Conservation (phyloP, 441 rosid species). For the Isatis lusitanica region DNA sequence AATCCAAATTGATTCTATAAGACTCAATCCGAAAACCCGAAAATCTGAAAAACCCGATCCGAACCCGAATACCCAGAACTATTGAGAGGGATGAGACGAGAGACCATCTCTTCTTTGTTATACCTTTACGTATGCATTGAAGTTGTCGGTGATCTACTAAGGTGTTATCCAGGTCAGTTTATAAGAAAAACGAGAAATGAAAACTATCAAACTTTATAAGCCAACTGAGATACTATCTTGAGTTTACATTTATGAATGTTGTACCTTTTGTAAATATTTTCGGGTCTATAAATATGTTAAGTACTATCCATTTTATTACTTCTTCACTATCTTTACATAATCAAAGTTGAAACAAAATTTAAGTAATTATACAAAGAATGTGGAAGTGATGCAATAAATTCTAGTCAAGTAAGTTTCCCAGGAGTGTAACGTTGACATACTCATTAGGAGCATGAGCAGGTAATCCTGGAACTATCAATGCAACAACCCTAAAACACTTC, state of each 20-base stretch:
- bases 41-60: no score
- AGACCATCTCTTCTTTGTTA: no score
- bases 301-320: neutral
- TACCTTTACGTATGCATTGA: no score
- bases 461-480: conserved; percentile 56
- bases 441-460: conserved; percentile 63
- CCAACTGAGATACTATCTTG: neutral
- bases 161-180: no score
- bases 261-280: neutral
- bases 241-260: neutral
- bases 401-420: conserved; percentile 39
- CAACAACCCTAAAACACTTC: conserved; percentile 45
- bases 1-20: no score
- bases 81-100: no score
- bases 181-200: neutral
- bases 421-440: conserved; percentile 53
- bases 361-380: neutral
- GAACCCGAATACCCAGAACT: no score
- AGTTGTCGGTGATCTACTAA: no score
- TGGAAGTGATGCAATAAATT: neutral
- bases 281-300: neutral
- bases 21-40: no score
- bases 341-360: neutral
- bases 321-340: neutral
- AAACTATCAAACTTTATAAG: neutral